Evolutionary conservation across 1,139 yeast genomes (phyloP).

Genomic region (Geotrichum aggregatum): DNA sequence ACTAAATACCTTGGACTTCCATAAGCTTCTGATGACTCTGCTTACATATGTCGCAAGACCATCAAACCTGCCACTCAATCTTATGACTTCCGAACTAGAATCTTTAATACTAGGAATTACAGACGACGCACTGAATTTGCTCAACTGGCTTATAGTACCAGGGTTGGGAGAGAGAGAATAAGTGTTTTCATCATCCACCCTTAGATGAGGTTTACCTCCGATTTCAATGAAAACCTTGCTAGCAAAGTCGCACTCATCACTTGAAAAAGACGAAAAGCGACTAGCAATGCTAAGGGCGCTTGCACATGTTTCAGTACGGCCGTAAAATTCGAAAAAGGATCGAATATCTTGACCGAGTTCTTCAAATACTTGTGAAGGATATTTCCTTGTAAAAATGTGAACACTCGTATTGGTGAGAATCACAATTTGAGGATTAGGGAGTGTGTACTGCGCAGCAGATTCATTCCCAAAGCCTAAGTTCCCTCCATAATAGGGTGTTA

Average conservation of each 20-base stretch:
- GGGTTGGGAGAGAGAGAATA: constrained; percentile 20
- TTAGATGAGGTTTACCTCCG: constrained; percentile 46
- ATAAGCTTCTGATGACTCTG: constrained; percentile 69
- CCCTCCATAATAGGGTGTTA: constrained; percentile 63
- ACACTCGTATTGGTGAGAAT: constrained; percentile 77
- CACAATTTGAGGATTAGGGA: constrained; percentile 56
- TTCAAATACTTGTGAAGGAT: constrained; percentile 73
- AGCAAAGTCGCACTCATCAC: constrained; percentile 47
- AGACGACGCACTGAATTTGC: constrained; percentile 2
- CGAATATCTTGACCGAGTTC: constrained; percentile 59
- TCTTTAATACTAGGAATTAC: constrained; percentile 6
- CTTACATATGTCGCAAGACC: constrained; percentile 81
- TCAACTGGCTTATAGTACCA: neutral
- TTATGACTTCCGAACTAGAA: constrained; percentile 48
- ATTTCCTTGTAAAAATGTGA: constrained; percentile 67
- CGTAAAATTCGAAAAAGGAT: constrained; percentile 53
- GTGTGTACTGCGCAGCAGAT: constrained; percentile 77
- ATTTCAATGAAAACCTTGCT: constrained; percentile 47
- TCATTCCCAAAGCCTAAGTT: constrained; percentile 75
- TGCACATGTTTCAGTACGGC: constrained; percentile 76
- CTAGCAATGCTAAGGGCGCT: constrained; percentile 81
- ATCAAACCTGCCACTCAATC: constrained; percentile 85
- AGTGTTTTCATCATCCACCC: constrained; percentile 35
- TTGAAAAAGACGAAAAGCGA: constrained; percentile 40
- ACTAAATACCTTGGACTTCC: constrained; percentile 70